phyloP scores from a whole-genome alignment of 495 filamentous ascomycete genomes.

The Ascodesmis nigricans region DNA sequence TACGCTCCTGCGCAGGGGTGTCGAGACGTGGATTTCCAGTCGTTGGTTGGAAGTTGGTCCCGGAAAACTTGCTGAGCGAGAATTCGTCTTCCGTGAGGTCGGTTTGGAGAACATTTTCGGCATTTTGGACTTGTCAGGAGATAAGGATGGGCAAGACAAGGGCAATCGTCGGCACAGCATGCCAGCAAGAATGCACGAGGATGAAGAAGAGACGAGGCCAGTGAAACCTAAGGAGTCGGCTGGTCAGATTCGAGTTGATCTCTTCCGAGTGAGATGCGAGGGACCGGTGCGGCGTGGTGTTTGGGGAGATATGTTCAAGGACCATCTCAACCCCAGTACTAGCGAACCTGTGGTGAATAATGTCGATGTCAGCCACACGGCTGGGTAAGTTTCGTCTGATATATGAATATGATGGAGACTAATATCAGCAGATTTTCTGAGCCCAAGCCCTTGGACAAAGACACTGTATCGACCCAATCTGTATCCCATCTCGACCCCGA shows the following conservation, averaged over 20 bases:
- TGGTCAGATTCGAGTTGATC: constrained; percentile 92
- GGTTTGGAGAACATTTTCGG: constrained; percentile 91
- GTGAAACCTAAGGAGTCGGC: constrained; percentile 84
- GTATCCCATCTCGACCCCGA: constrained; percentile 95
- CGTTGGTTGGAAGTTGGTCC: constrained; percentile 88
- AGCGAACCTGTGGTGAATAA: constrained; percentile 28
- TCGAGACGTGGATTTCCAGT: constrained; percentile 98
- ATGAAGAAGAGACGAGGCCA: constrained; percentile 60
- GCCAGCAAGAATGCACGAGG: constrained; percentile 28
- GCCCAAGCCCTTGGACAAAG: constrained; percentile 88
- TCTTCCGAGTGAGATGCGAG: constrained; percentile 86
- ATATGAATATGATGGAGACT: constrained; percentile 1
- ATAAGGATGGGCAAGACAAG: constrained; percentile 53
- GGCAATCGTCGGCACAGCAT: constrained; percentile 31
- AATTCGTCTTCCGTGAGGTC: constrained; percentile 95
- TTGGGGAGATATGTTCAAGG: constrained; percentile 95
- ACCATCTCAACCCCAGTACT: constrained; percentile 75
- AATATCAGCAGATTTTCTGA: constrained; percentile 59
- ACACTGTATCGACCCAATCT: constrained; percentile 92
- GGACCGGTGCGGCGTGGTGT: constrained; percentile 94
- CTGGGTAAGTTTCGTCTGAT: constrained; percentile 23
- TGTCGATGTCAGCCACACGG: constrained; percentile 82
- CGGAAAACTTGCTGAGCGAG: constrained; percentile 80
- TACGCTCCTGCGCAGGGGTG: constrained; percentile 72
- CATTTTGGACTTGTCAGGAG: constrained; percentile 76